Evolutionary conservation across 192 early-diverging fungal genomes (phyloP).

Genomic region (Gonapodya sp.): DNA sequence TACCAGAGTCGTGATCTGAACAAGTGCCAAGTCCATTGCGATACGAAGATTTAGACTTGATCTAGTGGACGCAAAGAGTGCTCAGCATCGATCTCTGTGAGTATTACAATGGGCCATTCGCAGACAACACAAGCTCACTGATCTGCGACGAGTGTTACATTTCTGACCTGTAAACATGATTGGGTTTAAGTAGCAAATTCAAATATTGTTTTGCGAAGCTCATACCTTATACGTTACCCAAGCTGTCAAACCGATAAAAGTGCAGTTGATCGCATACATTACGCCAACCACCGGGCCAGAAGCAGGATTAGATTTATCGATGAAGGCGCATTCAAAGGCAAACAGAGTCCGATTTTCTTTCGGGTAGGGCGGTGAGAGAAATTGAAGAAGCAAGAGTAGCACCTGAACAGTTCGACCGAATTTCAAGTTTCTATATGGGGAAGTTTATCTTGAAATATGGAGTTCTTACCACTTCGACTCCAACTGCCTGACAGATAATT

Average conservation of each 20-base stretch:
- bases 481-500: neutral
- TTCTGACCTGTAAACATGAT: neutral
- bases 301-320: neutral
- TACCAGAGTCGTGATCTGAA: neutral
- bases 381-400: neutral
- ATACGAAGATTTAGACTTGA: neutral
- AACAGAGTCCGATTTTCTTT: neutral
- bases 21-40: neutral
- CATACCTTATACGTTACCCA: neutral
- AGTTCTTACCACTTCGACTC: neutral
- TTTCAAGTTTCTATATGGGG: neutral
- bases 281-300: neutral
- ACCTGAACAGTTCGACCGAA: too few relatives aligned
- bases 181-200: neutral
- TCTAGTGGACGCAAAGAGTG: too few relatives aligned
- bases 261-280: neutral
- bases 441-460: neutral
- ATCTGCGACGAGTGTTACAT: neutral
- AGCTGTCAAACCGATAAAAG: neutral
- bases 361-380: neutral
- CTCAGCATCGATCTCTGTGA: too few relatives aligned
- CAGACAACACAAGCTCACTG: too few relatives aligned
- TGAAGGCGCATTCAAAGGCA: neutral
- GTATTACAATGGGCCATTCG: too few relatives aligned
- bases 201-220: too few relatives aligned